Conservation (phyloP, 2,329 filamentous ascomycete species). For the Penicillium sp. region DNA sequence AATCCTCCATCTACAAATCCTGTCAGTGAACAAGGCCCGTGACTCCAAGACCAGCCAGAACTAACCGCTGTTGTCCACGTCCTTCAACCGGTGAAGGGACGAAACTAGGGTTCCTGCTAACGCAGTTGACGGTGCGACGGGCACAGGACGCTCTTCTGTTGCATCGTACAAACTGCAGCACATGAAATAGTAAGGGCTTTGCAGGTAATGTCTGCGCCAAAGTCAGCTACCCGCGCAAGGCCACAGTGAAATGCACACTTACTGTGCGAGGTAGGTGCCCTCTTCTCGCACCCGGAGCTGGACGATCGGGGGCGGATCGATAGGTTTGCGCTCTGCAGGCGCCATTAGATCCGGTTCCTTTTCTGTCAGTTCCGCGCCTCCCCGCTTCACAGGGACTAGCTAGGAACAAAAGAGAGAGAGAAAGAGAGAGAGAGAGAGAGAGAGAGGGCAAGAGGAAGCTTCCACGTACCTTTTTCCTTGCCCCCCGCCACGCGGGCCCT, state of each 20-base stretch:
- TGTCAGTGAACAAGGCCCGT: background rate
- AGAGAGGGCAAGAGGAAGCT: background rate
- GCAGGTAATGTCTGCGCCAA: slow-evolving; percentile 54
- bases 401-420: background rate
- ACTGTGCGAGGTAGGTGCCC: slow-evolving; percentile 57
- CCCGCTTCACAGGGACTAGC: background rate
- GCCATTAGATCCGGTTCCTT: background rate
- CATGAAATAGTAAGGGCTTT: slow-evolving; percentile 65
- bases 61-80: slow-evolving; percentile 64
- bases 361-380: background rate
- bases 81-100: slow-evolving; percentile 77
- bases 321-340: slow-evolving; percentile 69
- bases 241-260: slow-evolving; percentile 34
- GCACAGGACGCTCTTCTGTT: slow-evolving; percentile 45
- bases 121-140: slow-evolving; percentile 49
- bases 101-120: slow-evolving; percentile 73
- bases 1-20: slow-evolving; percentile 66
- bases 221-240: slow-evolving; percentile 14
- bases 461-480: slow-evolving; percentile 67
- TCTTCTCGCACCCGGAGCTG: slow-evolving; percentile 59
- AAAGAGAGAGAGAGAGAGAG: background rate
- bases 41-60: background rate
- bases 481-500: slow-evolving; percentile 66
- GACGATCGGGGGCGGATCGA: slow-evolving; percentile 80
- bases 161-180: slow-evolving; percentile 55